phyloP scores from a whole-genome alignment of 2,329 filamentous ascomycete genomes.

The Fusarium camptoceras region DNA sequence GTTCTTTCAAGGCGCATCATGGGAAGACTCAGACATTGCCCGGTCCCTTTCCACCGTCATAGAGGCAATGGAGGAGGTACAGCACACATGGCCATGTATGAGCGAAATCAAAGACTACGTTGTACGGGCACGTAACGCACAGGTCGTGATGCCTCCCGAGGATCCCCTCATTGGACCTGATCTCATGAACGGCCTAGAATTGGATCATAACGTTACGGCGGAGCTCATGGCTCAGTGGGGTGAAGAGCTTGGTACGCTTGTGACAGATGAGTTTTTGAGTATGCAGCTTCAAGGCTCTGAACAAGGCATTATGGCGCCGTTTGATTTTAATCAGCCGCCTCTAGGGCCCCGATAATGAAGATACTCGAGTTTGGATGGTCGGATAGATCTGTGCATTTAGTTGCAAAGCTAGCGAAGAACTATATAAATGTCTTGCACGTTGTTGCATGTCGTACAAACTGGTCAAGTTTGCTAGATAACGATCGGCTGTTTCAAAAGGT shows the following conservation, averaged over 20 bases:
- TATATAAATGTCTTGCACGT: not conserved
- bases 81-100: slow-evolving; percentile 62
- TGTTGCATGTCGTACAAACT: not conserved
- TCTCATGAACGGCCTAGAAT: slow-evolving; percentile 51
- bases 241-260: slow-evolving; percentile 50
- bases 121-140: slow-evolving; percentile 47
- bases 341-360: slow-evolving; percentile 13
- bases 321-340: slow-evolving; percentile 49
- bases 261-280: slow-evolving; percentile 52
- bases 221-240: slow-evolving; percentile 47
- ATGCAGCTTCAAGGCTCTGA: slow-evolving; percentile 49
- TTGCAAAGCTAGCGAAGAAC: not conserved
- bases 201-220: slow-evolving; percentile 41
- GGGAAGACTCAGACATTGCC: slow-evolving; percentile 60
- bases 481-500: not conserved
- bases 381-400: not conserved
- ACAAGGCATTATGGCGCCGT: slow-evolving; percentile 43
- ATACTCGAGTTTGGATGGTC: not conserved
- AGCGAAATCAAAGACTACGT: slow-evolving; percentile 55
- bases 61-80: slow-evolving; percentile 64
- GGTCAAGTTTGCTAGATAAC: not conserved
- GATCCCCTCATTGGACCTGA: slow-evolving; percentile 50
- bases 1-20: slow-evolving; percentile 54
- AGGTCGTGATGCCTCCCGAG: slow-evolving; percentile 49
- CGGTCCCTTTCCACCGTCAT: slow-evolving; percentile 61